Evolutionary conservation across 352 stramenopile genomes (phyloP).

Genomic region (Phytophthora aleatoria): DNA sequence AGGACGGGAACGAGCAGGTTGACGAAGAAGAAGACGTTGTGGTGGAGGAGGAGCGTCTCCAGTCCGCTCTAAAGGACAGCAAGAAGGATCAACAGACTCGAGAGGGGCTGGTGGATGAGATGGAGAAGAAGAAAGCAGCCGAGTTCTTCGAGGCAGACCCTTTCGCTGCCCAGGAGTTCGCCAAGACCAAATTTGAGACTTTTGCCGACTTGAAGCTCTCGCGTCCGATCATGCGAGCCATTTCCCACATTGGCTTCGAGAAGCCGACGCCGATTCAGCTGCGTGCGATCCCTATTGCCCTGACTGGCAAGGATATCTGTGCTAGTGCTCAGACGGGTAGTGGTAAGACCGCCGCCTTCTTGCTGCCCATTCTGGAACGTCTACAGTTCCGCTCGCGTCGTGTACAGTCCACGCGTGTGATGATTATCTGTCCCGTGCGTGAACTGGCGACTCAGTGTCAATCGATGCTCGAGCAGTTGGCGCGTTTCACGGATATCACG

Average conservation of each 20-base stretch:
- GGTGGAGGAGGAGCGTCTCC: slow-evolving; percentile 76
- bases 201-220: slow-evolving; percentile 98
- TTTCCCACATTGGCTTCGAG: slow-evolving; percentile 97
- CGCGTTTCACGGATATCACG: slow-evolving; percentile 96
- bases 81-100: slow-evolving; percentile 56
- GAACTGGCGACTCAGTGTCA: slow-evolving; percentile 97
- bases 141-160: slow-evolving; percentile 86
- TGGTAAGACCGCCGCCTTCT: slow-evolving; percentile 99
- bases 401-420: slow-evolving; percentile 90
- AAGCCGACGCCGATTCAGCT: slow-evolving; percentile 96
- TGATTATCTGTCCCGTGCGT: slow-evolving; percentile 98
- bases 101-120: slow-evolving; percentile 67
- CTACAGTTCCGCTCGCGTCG: slow-evolving; percentile 93
- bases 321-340: slow-evolving; percentile 96
- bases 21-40: slow-evolving; percentile 64
- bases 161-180: slow-evolving; percentile 76
- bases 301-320: slow-evolving; percentile 98
- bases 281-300: slow-evolving; percentile 92
- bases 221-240: slow-evolving; percentile 95
- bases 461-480: slow-evolving; percentile 95
- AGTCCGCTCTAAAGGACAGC: slow-evolving; percentile 63
- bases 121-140: slow-evolving; percentile 83
- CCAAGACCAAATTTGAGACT: slow-evolving; percentile 87
- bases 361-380: slow-evolving; percentile 97
- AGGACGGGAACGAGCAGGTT: slow-evolving; percentile 48